Base-by-base conservation (phyloP, 2,329 filamentous ascomycete species). In the Botrytis galanthina region DNA sequence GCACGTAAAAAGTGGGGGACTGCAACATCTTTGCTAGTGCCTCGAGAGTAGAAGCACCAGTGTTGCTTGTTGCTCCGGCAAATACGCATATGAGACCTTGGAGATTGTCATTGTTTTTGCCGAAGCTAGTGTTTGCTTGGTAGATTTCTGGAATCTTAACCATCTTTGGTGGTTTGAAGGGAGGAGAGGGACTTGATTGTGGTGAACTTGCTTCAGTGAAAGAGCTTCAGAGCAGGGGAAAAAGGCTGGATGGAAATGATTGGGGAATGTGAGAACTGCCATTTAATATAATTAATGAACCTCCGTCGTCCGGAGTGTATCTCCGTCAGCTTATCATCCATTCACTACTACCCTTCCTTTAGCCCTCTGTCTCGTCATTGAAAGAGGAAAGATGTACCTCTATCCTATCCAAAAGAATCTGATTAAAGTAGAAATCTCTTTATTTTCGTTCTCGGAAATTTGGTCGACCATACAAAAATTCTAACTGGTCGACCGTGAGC, bases 261-360 rank as follows among this genome's bases (percentile, higher is more conserved):
- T 8, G 14, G 5, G 6, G 1, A 0, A 54, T 29, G 2, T n/a
- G n/a, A 18, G 12, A 9, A 18, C 3, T 54, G 14, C 51, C n/a
- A n/a, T n/a, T 9, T 29, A 54, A 54, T 29, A 54, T 18, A 1
- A 39, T 62, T 10, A 16, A 39, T 39, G 37, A 39, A 62, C 8
- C 60, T 39, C 35, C 10, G 26, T n/a, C 37, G 14, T 39, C 35
- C 60, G 35, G 22, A 12, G 7, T 62, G 20, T 39, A 37, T 42
- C 60, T 62, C 35, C 32, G 14, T 16, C 60, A 18, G 35, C 60
- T 42, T 5, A 26, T 9, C 51, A 57, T 57, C 8, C 22, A 87
- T 70, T 64, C 16, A 44, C 2, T 2, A 44, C 18, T 4, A 37
- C 59, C 20, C n/a, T 18, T 16, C 26, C 37, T n/a, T 18, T 9